Conservation (phyloP, 129 eudicot species). For the Oenanthe sinensis region DNA sequence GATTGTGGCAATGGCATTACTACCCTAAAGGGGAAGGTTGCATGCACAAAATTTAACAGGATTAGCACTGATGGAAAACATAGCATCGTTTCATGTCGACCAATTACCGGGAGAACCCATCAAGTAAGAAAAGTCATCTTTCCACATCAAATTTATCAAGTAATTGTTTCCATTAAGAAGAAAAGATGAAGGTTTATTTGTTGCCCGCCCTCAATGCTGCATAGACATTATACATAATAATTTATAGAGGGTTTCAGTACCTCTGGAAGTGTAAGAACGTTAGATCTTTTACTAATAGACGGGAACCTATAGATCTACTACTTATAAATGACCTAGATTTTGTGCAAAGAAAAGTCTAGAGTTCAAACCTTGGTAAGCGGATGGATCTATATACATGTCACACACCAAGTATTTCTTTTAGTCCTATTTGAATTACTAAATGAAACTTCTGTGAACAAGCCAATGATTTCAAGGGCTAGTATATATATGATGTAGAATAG, state of each 20-base stretch:
- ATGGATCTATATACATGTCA: neutral
- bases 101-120: conserved; percentile 95
- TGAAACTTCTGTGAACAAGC: neutral
- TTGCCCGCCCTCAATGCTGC: neutral
- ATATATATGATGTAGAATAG: neutral
- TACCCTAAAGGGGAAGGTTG: conserved; percentile 60
- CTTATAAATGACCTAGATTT: neutral
- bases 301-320: neutral
- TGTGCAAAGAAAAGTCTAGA: too few species aligned
- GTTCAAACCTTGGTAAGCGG: neutral
- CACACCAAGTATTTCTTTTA: neutral
- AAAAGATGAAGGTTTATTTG: neutral
- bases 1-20: conserved; percentile 21
- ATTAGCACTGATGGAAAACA: conserved; percentile 64
- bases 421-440: neutral
- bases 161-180: neutral
- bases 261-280: neutral
- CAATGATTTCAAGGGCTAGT: neutral
- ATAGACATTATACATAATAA: neutral
- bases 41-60: conserved; percentile 86
- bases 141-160: neutral
- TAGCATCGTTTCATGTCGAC: conserved; percentile 84
- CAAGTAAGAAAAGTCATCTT: conserved; percentile 44
- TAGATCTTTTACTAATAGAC: neutral
- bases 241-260: neutral